These are phyloP conservation scores for Russula lepida DNA, from an alignment of 768 basidiomycete species.

Conservation along the genomic window DNA sequence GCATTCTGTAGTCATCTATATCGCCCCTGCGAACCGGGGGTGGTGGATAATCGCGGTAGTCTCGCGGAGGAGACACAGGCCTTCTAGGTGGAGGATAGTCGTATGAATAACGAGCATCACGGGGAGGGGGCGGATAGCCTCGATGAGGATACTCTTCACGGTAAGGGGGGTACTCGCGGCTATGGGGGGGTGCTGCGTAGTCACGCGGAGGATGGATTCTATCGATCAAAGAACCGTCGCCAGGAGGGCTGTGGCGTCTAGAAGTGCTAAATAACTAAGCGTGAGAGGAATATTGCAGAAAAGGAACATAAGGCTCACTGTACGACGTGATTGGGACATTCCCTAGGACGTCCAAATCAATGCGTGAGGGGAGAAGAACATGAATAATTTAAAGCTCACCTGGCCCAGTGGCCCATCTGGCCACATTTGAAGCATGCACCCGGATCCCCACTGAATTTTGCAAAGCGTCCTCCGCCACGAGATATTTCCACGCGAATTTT, in stretches of 20 bases:
- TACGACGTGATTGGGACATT: conserved; percentile 53
- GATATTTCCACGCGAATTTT: conserved; percentile 85
- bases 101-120: conserved; percentile 55
- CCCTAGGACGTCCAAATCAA: conserved; percentile 36
- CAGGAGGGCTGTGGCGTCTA: conserved; percentile 27
- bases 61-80: conserved; percentile 53
- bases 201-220: conserved; percentile 48
- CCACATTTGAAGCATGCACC: conserved; percentile 87
- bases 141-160: conserved; percentile 49
- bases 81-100: conserved; percentile 43
- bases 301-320: conserved; percentile 35
- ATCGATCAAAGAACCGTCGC: conserved; percentile 49
- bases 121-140: conserved; percentile 35
- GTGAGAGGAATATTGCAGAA: conserved; percentile 11
- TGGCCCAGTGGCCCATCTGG: conserved; percentile 82
- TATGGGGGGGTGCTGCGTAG: conserved; percentile 35
- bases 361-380: conserved; percentile 4
- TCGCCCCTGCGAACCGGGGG: conserved; percentile 47
- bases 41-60: conserved; percentile 56
- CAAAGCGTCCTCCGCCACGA: conserved; percentile 72
- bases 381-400: conserved; percentile 38
- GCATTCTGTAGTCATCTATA: conserved; percentile 58
- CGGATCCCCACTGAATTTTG: conserved; percentile 77
- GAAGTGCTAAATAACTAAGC: conserved; percentile 33
- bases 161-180: conserved; percentile 34